Base-by-base conservation (phyloP, 129 eudicot genomes). In the Gnaphalium uliginosum region DNA sequence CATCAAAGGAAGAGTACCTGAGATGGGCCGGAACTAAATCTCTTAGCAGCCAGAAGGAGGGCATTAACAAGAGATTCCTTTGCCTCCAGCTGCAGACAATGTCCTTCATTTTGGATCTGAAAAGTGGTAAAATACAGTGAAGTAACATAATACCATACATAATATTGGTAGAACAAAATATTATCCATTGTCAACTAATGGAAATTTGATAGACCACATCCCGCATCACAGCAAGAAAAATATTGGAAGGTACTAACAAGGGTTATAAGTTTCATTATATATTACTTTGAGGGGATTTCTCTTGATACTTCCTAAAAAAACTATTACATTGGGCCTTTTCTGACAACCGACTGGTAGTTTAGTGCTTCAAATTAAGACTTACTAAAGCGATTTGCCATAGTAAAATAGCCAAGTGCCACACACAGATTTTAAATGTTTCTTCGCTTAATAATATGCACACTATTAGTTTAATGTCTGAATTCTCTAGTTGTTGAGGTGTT, bases 61-160 rank as follows among this genome's bases (percentile, higher is more conserved):
- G 91, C 95, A 83, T 93, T 87, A 33, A 93, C 81, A 61, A 93
- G 85, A 68, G 92, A 85, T 60, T 90, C 98, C 57, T 86, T 93
- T 22, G 88, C 96, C 81, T 80, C 96, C 74, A 67, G 71, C 66
- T 90, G 96, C 72, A 93, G 81, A 81, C 81, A 80, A 71, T 73
- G 79, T 60, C 92, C 98, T 90, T 90, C 98, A 80, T 85, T 93
- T 81, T 90, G 89, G 79, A 93, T 88, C 98, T 93, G 84, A 21
- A 41, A 78, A 74, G 46, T 69, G 70, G 50, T 54, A 78, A 22
- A 9, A 69, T n/a, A 58, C 18, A 74, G 8, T 66, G 35, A 33
- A 59, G 56, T 43, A 46, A n/a, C 71, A 43, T 61, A 10, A 29
- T 43, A 46, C 27, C 46, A 29, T 63, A 46, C 69, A 23, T 5